Evolutionary conservation across 208 protist genomes (phyloP), one percentile per base, ranked within the genome.

Genomic region (Trypanosoma platydactyli): DNA sequence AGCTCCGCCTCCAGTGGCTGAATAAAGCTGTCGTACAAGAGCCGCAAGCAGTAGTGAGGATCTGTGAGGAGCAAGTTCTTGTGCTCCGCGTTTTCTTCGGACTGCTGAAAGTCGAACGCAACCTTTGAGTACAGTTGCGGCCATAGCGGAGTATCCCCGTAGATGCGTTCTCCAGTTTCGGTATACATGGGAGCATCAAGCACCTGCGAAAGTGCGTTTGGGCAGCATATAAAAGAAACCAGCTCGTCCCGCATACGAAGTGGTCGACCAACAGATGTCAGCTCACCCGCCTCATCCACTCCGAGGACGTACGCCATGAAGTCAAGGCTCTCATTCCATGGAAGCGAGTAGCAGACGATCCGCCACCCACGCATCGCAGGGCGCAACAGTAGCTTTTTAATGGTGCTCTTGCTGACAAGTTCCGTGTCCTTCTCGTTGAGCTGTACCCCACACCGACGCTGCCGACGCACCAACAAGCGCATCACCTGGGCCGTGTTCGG

Each of bases 101-200:
- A 53, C 60, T 73, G 55, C 24, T 52, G 54, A 48, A 72, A 83
- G 49, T 72, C 60, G 75, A 80, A 83, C 5, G 76, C 80, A 11
- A 68, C 73, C 22, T 74, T 77, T 46, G 69, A 79, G 71, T 86
- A 86, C 33, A 83, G 61, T 54, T 86, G 80, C 24, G 80, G 80
- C 77, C 80, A 86, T 6, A 86, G 70, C 18, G 80, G 76, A 3
- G 80, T 86, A 44, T 86, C 80, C 12, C 80, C 80, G 60, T 86
- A 86, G 15, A 82, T 67, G 24, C 66, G 64, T 12, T 65, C 55
- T n/a, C 71, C 67, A 13, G 16, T 29, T 15, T 63, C 64, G 27
- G 70, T 74, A 9, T 33, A 60, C 70, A 84, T 73, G 0, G 64
- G 67, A 0, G 62, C 69, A 52, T 84, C 79, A 22, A 84, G 71